Evolutionary conservation across 1,284 basidiomycete species (phyloP).

Genomic region (Xerocomus cyaneibrunnescens): DNA sequence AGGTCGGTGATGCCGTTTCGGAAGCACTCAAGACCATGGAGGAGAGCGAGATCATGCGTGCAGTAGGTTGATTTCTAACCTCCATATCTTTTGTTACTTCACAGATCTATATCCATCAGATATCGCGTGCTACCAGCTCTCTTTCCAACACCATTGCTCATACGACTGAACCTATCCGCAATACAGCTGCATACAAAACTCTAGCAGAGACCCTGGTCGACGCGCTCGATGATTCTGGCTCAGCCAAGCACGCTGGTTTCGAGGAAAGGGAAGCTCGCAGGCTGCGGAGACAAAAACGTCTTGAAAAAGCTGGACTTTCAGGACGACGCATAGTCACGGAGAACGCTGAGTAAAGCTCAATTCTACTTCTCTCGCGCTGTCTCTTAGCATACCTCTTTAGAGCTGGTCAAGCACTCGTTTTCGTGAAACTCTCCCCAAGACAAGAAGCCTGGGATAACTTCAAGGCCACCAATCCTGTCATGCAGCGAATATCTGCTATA

Average conservation of each 20-base stretch:
- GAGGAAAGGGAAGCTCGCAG: constrained; percentile 89
- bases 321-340: constrained; percentile 60
- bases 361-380: neutral
- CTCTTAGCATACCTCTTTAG: constrained; percentile 41
- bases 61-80: constrained; percentile 46
- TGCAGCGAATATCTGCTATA: constrained; percentile 61
- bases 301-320: constrained; percentile 80
- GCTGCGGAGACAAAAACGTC: constrained; percentile 68
- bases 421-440: constrained; percentile 78
- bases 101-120: constrained; percentile 40
- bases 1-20: constrained; percentile 90
- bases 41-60: constrained; percentile 89
- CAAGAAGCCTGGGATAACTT: constrained; percentile 76
- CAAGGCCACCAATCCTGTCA: constrained; percentile 72
- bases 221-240: constrained; percentile 91
- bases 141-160: constrained; percentile 78
- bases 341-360: constrained; percentile 74
- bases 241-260: constrained; percentile 90
- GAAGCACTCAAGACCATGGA: constrained; percentile 92
- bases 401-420: constrained; percentile 80
- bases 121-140: constrained; percentile 77
- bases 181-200: constrained; percentile 93
- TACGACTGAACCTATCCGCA: constrained; percentile 90
- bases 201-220: constrained; percentile 89
- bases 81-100: neutral